phyloP scores from a whole-genome alignment of 805 yeast genomes.

The Yarrowia sp. region DNA sequence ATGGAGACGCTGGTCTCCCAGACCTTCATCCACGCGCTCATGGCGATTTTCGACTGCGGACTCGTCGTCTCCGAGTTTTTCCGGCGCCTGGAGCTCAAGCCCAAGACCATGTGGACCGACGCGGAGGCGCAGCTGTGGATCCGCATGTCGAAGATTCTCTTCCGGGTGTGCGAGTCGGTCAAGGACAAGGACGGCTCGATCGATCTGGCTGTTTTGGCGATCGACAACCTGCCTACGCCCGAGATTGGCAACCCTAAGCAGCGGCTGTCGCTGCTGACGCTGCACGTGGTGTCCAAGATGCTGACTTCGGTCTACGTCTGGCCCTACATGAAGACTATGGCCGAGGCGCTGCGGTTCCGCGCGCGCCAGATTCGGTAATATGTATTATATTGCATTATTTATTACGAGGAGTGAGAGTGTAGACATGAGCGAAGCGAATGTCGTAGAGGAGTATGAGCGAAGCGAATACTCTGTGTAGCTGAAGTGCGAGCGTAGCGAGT shows the following conservation, averaged over 20 bases:
- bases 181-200: constrained; percentile 17
- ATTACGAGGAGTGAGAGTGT: no score
- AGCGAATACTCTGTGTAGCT: no score
- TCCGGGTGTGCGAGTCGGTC: constrained; percentile 17
- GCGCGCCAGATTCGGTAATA: constrained; percentile 22
- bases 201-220: constrained; percentile 1
- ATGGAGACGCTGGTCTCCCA: constrained; percentile 37
- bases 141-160: constrained; percentile 22
- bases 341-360: constrained; percentile 7
- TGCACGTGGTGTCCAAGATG: constrained; percentile 23
- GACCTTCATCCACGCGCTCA: constrained; percentile 40
- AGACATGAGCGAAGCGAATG: background rate
- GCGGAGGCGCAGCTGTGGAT: constrained; percentile 25
- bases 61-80: constrained; percentile 40
- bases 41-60: constrained; percentile 41
- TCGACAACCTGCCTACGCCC: constrained; percentile 8
- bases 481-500: no score
- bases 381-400: constrained; percentile 23
- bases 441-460: no score
- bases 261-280: constrained; percentile 6
- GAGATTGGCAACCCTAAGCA: constrained; percentile 20
- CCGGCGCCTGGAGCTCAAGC: constrained; percentile 31
- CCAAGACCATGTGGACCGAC: constrained; percentile 15
- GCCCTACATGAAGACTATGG: constrained; percentile 26
- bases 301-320: constrained; percentile 20